phyloP scores from a whole-genome alignment of 73 alveolate species.

The Stentor coeruleus region DNA sequence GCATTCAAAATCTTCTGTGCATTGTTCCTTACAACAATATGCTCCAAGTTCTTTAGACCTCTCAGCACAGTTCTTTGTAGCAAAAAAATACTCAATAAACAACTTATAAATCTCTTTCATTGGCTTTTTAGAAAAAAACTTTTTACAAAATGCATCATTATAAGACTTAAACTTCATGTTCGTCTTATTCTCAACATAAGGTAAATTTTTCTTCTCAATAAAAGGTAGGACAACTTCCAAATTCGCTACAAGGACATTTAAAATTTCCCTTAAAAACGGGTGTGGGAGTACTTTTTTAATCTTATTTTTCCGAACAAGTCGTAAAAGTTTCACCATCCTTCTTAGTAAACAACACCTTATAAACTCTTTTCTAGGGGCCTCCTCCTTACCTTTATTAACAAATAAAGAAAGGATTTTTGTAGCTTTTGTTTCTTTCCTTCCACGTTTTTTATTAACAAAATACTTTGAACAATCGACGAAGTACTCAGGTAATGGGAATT shows the following conservation, averaged over 20 bases:
- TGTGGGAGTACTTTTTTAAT: neutral
- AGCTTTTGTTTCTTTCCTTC: neutral
- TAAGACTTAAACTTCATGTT: neutral
- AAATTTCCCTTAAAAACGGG: neutral
- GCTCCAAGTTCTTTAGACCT: neutral
- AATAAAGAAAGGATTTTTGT: neutral
- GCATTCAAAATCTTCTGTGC: neutral
- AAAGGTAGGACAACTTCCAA: neutral
- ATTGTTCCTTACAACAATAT: neutral
- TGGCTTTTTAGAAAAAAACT: neutral
- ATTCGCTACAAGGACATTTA: neutral
- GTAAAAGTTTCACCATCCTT: neutral
- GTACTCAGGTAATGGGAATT: too few species aligned
- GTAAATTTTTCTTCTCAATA: neutral
- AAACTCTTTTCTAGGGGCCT: neutral
- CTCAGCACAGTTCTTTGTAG: neutral
- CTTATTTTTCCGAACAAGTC: neutral
- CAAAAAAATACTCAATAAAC: neutral
- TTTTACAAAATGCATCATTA: neutral
- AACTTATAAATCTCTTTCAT: neutral
- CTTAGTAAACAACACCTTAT: neutral
- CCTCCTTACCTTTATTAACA: neutral
- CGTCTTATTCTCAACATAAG: neutral
- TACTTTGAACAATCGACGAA: too few species aligned
- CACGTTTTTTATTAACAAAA: neutral